phyloP scores from a whole-genome alignment of 140 eudicot species.

The Bidens hawaiensis region DNA sequence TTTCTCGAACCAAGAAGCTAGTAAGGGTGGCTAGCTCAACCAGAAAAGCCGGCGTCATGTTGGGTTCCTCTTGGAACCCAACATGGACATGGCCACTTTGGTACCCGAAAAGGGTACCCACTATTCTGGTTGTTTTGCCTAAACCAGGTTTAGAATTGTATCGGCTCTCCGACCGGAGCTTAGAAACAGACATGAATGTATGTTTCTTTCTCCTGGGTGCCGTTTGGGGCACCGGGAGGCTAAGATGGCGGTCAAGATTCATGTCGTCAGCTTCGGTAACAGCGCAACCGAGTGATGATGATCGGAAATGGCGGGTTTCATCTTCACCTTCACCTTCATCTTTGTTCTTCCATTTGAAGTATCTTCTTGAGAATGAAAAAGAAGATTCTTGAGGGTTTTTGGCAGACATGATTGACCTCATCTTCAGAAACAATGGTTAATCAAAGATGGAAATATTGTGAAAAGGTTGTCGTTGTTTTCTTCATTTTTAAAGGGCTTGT shows the following conservation, averaged over 20 bases:
- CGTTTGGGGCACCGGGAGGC: constrained; percentile 30
- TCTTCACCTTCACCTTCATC: constrained; percentile 48
- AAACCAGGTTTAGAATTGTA: no score
- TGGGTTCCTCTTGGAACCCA: constrained; percentile 58
- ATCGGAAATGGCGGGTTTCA: constrained; percentile 40
- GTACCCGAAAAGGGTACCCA: constrained; percentile 65
- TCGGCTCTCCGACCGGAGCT: constrained; percentile 50
- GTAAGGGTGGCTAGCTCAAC: constrained; percentile 70
- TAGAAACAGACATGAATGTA: constrained; percentile 36
- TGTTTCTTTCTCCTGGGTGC: constrained; percentile 43
- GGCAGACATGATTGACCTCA: constrained; percentile 92
- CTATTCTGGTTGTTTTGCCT: constrained; percentile 31
- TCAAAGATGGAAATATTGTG: constrained; percentile 25
- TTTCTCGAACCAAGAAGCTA: constrained; percentile 52
- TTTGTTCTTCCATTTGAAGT: constrained; percentile 67
- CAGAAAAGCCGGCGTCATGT: constrained; percentile 43
- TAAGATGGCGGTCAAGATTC: no score
- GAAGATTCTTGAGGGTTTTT: constrained; percentile 73
- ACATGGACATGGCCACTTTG: constrained; percentile 64
- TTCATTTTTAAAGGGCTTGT: constrained; percentile 22
- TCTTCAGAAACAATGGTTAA: no score
- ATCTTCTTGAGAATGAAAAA: constrained; percentile 89
- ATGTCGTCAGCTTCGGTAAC: constrained; percentile 17
- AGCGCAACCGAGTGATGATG: constrained; percentile 39
- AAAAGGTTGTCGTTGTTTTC: constrained; percentile 22